Base-by-base conservation (phyloP, 2,329 filamentous ascomycete genomes). In the Ceratocystis destructans region DNA sequence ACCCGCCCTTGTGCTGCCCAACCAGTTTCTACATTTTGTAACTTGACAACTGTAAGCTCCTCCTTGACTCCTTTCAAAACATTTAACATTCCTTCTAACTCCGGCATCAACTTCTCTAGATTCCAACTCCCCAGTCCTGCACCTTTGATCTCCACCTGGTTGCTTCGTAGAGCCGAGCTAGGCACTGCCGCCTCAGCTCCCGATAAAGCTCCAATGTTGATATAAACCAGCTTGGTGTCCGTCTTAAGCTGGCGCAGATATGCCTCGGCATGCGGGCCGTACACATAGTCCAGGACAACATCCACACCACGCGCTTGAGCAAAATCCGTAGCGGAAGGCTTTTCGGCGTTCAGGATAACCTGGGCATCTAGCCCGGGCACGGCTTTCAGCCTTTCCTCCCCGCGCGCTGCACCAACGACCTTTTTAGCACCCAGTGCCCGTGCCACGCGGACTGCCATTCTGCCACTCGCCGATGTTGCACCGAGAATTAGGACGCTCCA, bases 261-360 rank as follows among this genome's bases (percentile, higher is more conserved):
- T 4, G 76, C 75, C 10, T 75, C 69, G 0, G 77, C 72, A 17
- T 77, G 74, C 0, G 76, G 73, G 0, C 82, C 82, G 72, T 81
- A 84, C 6, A 85, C 73, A 70, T 83, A 85, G 70, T 85, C 82
- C 1, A 85, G 73, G 2, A 85, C 76, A 2, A 84, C 75, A 68
- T 85, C 81, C 41, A 78, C 78, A 45, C 78, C 76, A 1, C 75
- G 77, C 0, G 79, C 66, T 12, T 5, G 17, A 17, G 59, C 41
- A 57, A 63, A 64, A 20, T 68, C 8, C 25, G 37, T 20, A 15
- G 10, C 2, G 8, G 28, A 46, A 7, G 37, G 31, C 17, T 20
- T n/a, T 48, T 50, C 31, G 1, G 20, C 44, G 3, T 31, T 37
- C n/a, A 66, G 48, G 5, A 57, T 25, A 17, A 63, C 55, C 1